Percentiles rank a stretch among this genome's conserved stretches.
These are phyloP conservation scores for Xerocomus amazonicus DNA, from an alignment of 1,284 basidiomycete species.

Conservation along the genomic window DNA sequence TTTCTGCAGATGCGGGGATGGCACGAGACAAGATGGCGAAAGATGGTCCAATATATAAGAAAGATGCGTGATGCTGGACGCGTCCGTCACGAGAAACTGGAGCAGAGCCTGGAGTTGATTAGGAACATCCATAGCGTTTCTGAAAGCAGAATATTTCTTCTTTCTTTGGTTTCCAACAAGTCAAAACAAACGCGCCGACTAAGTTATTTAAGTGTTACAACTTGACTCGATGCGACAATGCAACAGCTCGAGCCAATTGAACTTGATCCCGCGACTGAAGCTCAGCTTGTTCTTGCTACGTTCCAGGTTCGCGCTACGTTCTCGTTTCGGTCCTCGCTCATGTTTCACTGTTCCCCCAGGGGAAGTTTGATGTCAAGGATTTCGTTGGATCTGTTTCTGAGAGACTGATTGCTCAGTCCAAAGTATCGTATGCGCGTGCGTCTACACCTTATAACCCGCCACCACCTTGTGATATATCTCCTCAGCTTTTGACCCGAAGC, in stretches of 20 bases:
- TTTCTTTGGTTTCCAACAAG: constrained; percentile 29
- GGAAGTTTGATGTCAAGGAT: constrained; percentile 89
- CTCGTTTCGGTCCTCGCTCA: constrained; percentile 2
- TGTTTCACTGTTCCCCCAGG: constrained; percentile 47
- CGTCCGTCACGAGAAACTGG: constrained; percentile 65
- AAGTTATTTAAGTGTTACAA: no score
- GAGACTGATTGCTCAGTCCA: constrained; percentile 80
- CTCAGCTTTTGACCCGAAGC: constrained; percentile 88
- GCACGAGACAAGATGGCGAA: constrained; percentile 45
- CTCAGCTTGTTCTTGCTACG: constrained; percentile 60
- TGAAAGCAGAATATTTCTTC: no score
- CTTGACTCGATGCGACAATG: constrained; percentile 18
- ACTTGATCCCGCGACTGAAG: constrained; percentile 55
- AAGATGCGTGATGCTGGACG: constrained; percentile 52
- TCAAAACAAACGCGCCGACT: constrained; percentile 28
- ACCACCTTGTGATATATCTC: constrained; percentile 6
- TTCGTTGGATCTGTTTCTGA: constrained; percentile 85
- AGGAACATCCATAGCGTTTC: constrained; percentile 26
- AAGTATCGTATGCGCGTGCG: constrained; percentile 79
- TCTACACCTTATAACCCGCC: constrained; percentile 17
- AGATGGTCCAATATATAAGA: constrained; percentile 55
- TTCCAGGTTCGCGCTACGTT: constrained; percentile 51
- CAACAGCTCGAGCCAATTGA: constrained; percentile 22
- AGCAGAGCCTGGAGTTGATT: constrained; percentile 64
- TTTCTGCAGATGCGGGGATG: constrained; percentile 65